Percentiles rank a stretch among this genome's conserved stretches.
Evolutionary conservation across 2,329 filamentous ascomycete genomes (phyloP).

Genomic region (Fusarium algeriense): DNA sequence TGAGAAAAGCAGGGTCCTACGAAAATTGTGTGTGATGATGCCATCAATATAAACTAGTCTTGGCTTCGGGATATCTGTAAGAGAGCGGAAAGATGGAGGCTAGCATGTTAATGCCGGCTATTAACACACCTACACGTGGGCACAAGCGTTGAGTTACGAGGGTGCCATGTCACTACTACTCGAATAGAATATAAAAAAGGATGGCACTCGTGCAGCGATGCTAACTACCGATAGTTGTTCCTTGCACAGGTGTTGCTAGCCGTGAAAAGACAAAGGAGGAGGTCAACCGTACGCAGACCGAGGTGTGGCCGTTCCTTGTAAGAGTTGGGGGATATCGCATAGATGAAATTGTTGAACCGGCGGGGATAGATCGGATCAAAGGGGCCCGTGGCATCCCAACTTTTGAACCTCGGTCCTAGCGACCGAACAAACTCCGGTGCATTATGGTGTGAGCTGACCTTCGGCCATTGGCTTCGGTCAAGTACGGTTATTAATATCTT

Average conservation of each 20-base stretch:
- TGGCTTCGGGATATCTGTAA: constrained; percentile 23
- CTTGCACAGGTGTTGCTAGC: background rate
- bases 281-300: background rate
- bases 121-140: constrained; percentile 28
- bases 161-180: constrained; percentile 8
- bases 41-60: background rate
- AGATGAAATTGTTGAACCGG: constrained; percentile 2
- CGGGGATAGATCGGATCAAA: constrained; percentile 44
- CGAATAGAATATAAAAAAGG: constrained; percentile 8
- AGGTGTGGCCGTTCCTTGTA: constrained; percentile 12
- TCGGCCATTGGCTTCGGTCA: constrained; percentile 13
- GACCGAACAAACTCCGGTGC: constrained; percentile 27
- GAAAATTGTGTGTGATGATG: background rate
- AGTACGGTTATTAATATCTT: constrained; percentile 5
- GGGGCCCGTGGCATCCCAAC: constrained; percentile 32
- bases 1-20: background rate
- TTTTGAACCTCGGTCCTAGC: constrained; percentile 44
- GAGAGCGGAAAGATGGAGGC: constrained; percentile 40
- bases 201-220: background rate
- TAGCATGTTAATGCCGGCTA: constrained; percentile 36
- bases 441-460: background rate
- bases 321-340: background rate
- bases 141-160: constrained; percentile 3
- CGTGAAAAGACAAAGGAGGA: background rate
- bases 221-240: constrained; percentile 4